Conservation (phyloP, 139 green algal genomes). For the Deuterostichococcus epilithicus region DNA sequence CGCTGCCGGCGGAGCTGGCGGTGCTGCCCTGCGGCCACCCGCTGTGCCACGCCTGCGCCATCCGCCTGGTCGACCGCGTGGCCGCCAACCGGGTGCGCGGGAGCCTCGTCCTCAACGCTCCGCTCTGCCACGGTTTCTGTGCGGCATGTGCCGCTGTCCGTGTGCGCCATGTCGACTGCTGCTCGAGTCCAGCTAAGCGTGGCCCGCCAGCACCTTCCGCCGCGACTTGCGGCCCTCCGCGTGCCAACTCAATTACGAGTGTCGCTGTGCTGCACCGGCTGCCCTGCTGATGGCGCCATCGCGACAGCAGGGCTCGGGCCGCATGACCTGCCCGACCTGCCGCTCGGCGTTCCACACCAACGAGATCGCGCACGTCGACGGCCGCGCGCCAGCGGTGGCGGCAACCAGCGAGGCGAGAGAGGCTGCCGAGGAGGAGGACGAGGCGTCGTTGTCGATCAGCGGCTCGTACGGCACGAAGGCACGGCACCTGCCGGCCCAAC, state of each 20-base stretch:
- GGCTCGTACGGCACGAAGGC: conserved; percentile 82
- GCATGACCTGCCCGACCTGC: conserved; percentile 73
- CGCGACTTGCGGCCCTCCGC: too few species aligned
- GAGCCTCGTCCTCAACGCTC: background rate
- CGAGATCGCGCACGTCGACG: conserved; percentile 63
- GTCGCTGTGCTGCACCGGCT: background rate
- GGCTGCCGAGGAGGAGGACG: conserved; percentile 19
- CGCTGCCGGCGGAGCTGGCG: conserved; percentile 34
- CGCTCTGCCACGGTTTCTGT: too few species aligned
- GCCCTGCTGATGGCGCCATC: background rate
- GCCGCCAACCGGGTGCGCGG: background rate
- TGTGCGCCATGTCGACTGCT: too few species aligned
- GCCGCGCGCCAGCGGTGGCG: background rate
- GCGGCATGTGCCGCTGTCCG: too few species aligned
- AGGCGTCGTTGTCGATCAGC: conserved; percentile 38
- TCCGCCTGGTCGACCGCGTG: conserved; percentile 44
- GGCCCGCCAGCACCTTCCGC: too few species aligned
- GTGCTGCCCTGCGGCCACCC: conserved; percentile 75
- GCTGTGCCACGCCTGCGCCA: conserved; percentile 59
- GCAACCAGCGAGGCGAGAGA: background rate
- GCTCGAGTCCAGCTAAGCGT: too few species aligned
- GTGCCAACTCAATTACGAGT: too few species aligned
- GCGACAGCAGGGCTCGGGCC: conserved; percentile 9
- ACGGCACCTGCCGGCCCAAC: background rate
- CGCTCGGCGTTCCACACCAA: conserved; percentile 24